phyloP scores from a whole-genome alignment of 1,284 basidiomycete genomes.

The Leccinum ponderosum region DNA sequence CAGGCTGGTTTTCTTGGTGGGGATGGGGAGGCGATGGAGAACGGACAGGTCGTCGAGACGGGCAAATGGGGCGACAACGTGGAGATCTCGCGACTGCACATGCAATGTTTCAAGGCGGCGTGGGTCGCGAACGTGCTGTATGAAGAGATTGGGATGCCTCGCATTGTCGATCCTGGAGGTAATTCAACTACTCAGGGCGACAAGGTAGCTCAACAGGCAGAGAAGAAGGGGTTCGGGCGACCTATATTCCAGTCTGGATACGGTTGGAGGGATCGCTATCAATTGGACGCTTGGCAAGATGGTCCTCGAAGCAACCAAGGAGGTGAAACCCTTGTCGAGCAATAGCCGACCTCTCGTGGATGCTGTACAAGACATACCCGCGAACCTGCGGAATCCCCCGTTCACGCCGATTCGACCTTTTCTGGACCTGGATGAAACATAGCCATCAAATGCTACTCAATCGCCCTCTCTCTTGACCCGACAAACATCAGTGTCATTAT shows the following conservation, averaged over 20 bases:
- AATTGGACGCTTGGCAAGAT: too few species aligned
- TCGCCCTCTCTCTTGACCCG: not conserved
- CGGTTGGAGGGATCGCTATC: too few species aligned
- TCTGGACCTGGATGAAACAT: not conserved
- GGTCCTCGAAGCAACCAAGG: too few species aligned
- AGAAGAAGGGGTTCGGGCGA: too few species aligned
- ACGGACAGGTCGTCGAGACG: constrained; percentile 59
- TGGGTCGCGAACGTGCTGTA: constrained; percentile 98
- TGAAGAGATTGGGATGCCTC: constrained; percentile 93
- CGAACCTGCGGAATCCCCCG: too few species aligned
- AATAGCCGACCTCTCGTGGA: too few species aligned
- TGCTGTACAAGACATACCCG: too few species aligned
- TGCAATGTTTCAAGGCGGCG: constrained; percentile 99
- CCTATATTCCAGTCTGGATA: too few species aligned
- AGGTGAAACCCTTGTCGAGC: too few species aligned
- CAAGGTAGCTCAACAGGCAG: constrained; percentile 48
- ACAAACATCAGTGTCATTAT: not conserved
- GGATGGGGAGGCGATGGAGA: constrained; percentile 53
- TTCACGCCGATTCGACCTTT: too few species aligned
- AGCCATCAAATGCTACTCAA: not conserved
- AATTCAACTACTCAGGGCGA: constrained; percentile 64
- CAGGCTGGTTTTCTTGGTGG: constrained; percentile 51
- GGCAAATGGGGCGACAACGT: constrained; percentile 74
- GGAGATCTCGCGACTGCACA: constrained; percentile 83
- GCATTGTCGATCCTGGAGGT: constrained; percentile 84